Evolutionary conservation across 345 rosid genomes (phyloP).

Genomic region (Barbarea vulgaris): DNA sequence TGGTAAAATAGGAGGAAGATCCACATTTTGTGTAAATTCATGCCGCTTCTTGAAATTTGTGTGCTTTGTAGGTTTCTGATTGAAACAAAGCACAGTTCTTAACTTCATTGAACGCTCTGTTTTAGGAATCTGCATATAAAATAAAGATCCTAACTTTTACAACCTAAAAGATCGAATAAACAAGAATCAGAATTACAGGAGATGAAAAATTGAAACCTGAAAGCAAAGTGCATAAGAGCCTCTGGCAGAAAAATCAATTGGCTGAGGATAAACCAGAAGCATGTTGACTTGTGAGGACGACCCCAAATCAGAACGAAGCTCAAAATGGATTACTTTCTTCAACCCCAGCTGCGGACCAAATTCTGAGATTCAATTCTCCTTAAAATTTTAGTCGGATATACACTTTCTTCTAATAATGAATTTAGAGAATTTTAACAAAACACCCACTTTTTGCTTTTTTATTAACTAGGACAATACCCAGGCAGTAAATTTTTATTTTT

Average conservation of each 20-base stretch:
- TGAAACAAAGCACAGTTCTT: constrained; percentile 47
- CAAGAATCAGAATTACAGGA: constrained; percentile 5
- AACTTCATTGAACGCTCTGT: constrained; percentile 35
- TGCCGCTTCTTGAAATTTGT: constrained; percentile 37
- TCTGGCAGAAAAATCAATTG: constrained; percentile 20
- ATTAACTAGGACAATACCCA: too few relatives aligned
- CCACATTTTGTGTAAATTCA: constrained; percentile 62
- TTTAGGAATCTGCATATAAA: constrained; percentile 46
- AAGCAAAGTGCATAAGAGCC: constrained; percentile 27
- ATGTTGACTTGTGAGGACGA: constrained; percentile 15
- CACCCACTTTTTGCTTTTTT: too few relatives aligned
- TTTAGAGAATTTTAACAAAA: too few relatives aligned
- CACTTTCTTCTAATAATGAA: too few relatives aligned
- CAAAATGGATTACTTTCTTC: background rate
- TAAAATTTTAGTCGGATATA: too few relatives aligned
- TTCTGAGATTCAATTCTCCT: too few relatives aligned
- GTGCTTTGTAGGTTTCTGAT: constrained; percentile 40
- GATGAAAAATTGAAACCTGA: constrained; percentile 31
- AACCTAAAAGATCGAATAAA: background rate
- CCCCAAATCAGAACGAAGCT: constrained; percentile 4
- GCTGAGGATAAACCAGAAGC: constrained; percentile 31
- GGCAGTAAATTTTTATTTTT: too few relatives aligned
- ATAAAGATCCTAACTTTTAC: background rate
- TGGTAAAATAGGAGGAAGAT: constrained; percentile 73
- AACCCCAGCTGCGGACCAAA: too few relatives aligned